A percentile compares a stretch with the other conserved stretches of the same genome.
Evolutionary conservation across 345 rosid genomes (phyloP).

Genomic region (Ceriops decandra): DNA sequence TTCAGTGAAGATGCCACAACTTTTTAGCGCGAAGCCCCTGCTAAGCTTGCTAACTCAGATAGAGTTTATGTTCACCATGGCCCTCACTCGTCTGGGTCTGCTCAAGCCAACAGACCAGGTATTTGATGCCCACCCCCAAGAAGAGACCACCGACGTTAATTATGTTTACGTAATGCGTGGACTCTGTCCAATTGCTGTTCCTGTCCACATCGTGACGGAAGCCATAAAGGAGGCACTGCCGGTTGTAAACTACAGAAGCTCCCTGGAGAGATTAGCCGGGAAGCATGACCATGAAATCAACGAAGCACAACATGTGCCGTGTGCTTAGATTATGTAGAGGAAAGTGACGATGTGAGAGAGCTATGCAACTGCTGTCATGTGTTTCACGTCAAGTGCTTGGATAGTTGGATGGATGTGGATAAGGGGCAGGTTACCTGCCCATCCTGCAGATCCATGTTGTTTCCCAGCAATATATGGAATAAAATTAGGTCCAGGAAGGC

Average conservation of each 20-base stretch:
- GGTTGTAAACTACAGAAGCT: conserved; percentile 22
- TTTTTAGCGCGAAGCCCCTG: conserved; percentile 19
- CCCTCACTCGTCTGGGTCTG: conserved; percentile 29
- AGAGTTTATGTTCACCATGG: conserved; percentile 8
- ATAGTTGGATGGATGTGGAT: conserved; percentile 36
- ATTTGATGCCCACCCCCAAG: background rate
- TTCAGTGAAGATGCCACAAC: conserved; percentile 22
- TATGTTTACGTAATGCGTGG: conserved; percentile 32
- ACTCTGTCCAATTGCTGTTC: conserved; percentile 22
- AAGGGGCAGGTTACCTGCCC: conserved; percentile 48
- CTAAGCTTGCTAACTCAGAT: conserved; percentile 12
- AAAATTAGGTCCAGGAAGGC: background rate
- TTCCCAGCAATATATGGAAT: conserved; percentile 17
- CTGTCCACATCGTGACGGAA: conserved; percentile 21
- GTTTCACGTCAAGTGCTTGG: conserved; percentile 45
- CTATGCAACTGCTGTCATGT: conserved; percentile 40
- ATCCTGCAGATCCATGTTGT: conserved; percentile 37
- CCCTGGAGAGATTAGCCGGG: conserved; percentile 12
- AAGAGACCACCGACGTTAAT: background rate
- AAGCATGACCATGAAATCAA: background rate
- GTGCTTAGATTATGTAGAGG: conserved; percentile 35
- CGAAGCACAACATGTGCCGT: conserved; percentile 26
- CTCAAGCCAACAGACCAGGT: conserved; percentile 10
- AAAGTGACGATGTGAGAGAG: conserved; percentile 33
- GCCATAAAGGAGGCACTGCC: conserved; percentile 35